These are phyloP conservation scores for Solanum hybrid DNA, from an alignment of 305 asterid species.

Conservation along the genomic window DNA sequence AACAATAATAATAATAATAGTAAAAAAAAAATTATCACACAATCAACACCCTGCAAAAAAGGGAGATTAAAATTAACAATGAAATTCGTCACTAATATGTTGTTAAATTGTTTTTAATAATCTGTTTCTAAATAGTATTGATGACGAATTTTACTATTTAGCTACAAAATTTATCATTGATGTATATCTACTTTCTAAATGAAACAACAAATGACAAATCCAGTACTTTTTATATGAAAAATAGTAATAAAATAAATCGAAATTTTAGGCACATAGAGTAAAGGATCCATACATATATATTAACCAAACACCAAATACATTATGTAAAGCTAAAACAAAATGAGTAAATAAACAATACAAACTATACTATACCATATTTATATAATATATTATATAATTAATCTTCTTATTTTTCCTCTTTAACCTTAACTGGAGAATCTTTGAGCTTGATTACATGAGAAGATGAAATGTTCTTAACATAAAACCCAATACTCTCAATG, in stretches of 20 bases:
- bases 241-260: too few relatives aligned
- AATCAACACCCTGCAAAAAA: not conserved
- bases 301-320: not conserved
- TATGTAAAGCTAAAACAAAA: not conserved
- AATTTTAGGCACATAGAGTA: fast-evolving
- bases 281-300: not conserved
- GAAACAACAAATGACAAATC: too few relatives aligned
- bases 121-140: too few relatives aligned
- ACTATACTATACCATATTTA: not conserved
- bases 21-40: too few relatives aligned
- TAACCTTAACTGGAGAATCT: not conserved
- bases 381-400: not conserved
- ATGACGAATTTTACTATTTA: too few relatives aligned
- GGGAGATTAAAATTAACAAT: too few relatives aligned
- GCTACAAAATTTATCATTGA: too few relatives aligned
- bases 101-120: too few relatives aligned
- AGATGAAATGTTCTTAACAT: not conserved
- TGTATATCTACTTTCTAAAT: too few relatives aligned
- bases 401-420: not conserved
- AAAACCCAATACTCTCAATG: not conserved
- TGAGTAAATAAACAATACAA: not conserved
- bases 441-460: not conserved
- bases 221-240: too few relatives aligned
- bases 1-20: too few relatives aligned
- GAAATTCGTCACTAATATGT: too few relatives aligned